These are phyloP conservation scores for Taxawa tesnikishii DNA, from an alignment of 2,329 filamentous ascomycete species.

Conservation along the genomic window DNA sequence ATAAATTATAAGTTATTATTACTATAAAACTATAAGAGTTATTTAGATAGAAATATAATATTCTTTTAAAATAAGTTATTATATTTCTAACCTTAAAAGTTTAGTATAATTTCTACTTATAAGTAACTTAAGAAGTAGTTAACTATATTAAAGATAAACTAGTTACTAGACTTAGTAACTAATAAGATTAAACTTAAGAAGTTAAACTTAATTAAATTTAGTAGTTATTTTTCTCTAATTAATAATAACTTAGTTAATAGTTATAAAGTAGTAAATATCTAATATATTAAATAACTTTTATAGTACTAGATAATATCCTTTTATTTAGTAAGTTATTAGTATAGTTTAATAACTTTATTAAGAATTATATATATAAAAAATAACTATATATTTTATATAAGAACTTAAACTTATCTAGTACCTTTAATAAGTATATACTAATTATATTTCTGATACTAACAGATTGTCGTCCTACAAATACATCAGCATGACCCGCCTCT, in stretches of 20 bases:
- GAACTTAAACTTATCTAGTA: too few relatives aligned
- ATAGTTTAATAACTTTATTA: conserved; percentile 1
- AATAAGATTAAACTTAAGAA: neutral
- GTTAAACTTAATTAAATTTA: neutral
- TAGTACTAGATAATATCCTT: conserved; percentile 18
- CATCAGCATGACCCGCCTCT: too few relatives aligned
- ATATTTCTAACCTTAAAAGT: too few relatives aligned
- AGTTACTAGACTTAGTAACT: neutral
- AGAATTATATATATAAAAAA: conserved; percentile 2
- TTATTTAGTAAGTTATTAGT: conserved; percentile 13
- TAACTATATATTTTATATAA: conserved; percentile 5
- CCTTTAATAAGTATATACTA: conserved; percentile 9
- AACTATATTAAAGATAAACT: neutral
- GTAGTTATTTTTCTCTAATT: neutral
- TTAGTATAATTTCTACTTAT: neutral
- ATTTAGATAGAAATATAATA: too few relatives aligned
- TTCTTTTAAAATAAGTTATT: too few relatives aligned
- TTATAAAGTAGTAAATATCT: conserved; percentile 4
- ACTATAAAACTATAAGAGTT: too few relatives aligned
- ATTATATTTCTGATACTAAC: conserved; percentile 4
- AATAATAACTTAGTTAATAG: conserved; percentile 1
- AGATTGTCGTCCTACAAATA: too few relatives aligned
- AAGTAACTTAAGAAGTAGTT: neutral
- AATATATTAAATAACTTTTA: conserved; percentile 6
- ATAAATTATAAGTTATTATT: too few relatives aligned